Percentiles rank a stretch among this genome's conserved stretches.
These are phyloP conservation scores for Talaromyces sp. DNA, from an alignment of 2,329 filamentous ascomycete species.

Conservation along the genomic window DNA sequence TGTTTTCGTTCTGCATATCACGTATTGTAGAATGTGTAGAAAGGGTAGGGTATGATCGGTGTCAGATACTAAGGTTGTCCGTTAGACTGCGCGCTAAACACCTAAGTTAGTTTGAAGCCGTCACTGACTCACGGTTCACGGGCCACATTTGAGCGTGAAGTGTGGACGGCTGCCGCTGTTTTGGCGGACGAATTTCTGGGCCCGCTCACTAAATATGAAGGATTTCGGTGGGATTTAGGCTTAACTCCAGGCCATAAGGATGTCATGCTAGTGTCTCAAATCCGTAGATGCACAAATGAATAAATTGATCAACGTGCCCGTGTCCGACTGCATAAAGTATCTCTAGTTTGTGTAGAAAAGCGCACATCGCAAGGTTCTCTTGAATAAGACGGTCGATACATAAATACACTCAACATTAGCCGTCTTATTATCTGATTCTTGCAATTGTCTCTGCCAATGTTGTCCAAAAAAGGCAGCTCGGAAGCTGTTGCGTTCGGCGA, in stretches of 20 bases:
- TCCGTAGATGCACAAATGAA: neutral
- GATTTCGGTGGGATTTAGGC: neutral
- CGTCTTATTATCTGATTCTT: neutral
- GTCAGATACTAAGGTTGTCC: neutral
- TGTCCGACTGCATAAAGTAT: neutral
- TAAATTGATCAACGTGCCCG: neutral
- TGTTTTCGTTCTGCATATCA: neutral
- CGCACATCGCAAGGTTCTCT: neutral
- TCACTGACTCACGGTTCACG: neutral
- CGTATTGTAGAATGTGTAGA: neutral
- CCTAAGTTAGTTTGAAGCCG: neutral
- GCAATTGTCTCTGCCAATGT: neutral
- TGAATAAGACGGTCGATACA: neutral
- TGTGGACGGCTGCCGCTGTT: no score
- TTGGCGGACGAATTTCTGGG: neutral
- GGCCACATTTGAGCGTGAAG: neutral
- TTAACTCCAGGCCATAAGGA: slow-evolving; percentile 1
- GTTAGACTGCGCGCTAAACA: neutral
- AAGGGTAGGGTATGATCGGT: neutral
- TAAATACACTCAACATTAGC: neutral
- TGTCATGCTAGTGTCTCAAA: neutral
- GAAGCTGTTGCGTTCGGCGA: neutral
- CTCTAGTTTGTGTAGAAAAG: neutral
- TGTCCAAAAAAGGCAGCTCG: neutral
- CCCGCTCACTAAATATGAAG: neutral